Conservation (phyloP, 1,284 basidiomycete species). For the Fomes fomentarius region DNA sequence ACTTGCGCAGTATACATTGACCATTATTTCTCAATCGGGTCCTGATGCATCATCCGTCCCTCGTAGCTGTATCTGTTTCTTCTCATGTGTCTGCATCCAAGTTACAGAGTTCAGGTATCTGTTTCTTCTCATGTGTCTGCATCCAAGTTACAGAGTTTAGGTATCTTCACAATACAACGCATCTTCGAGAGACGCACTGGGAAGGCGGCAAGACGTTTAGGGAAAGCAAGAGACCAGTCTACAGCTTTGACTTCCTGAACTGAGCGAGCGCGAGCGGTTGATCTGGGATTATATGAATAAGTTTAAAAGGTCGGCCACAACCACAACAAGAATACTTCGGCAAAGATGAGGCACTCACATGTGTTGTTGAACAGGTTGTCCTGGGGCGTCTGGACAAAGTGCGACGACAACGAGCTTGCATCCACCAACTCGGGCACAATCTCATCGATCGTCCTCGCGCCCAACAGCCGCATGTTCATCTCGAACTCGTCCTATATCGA, state of each 20-base stretch:
- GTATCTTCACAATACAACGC: no score
- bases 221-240: not conserved
- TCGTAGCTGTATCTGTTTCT: not conserved
- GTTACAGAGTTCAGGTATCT: no score
- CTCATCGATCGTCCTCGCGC: slow-evolving; percentile 77
- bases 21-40: slow-evolving; percentile 1
- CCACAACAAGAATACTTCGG: no score
- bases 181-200: not conserved
- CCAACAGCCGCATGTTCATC: slow-evolving; percentile 88
- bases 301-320: no score
- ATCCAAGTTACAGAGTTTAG: no score
- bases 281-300: slow-evolving; percentile 20
- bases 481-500: slow-evolving; percentile 82
- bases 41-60: slow-evolving; percentile 10
- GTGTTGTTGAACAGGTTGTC: slow-evolving; percentile 76
- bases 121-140: not conserved
- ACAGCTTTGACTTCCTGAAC: slow-evolving; percentile 31
- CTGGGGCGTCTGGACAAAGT: slow-evolving; percentile 62
- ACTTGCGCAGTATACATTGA: no score
- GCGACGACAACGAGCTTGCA: slow-evolving; percentile 63
- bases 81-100: not conserved
- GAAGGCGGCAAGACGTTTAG: not conserved
- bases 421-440: slow-evolving; percentile 88
- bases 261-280: slow-evolving; percentile 28
- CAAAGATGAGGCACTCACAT: slow-evolving; percentile 70